Evolutionary conservation across 257 asterid species (phyloP).

Genomic region (Solanum gracilifrons): DNA sequence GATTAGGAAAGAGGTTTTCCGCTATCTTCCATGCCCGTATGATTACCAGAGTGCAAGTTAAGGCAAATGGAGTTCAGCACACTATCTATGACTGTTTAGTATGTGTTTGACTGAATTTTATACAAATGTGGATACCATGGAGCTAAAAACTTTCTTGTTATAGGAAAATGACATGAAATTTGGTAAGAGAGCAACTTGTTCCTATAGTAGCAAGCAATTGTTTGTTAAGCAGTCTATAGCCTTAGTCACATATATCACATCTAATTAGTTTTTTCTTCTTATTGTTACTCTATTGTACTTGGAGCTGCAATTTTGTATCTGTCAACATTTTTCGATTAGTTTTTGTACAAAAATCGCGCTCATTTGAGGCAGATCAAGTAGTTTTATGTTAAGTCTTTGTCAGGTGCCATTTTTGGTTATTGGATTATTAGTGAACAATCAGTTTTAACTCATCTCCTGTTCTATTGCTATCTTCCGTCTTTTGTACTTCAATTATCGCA

Average conservation of each 20-base stretch:
- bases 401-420: background rate
- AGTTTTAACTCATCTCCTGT: background rate
- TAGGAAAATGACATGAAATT: background rate
- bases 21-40: background rate
- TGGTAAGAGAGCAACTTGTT: background rate
- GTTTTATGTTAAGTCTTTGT: background rate
- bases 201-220: background rate
- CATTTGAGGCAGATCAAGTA: background rate
- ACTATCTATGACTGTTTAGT: background rate
- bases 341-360: background rate
- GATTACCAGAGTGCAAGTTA: background rate
- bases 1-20: background rate
- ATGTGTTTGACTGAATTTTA: background rate
- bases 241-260: background rate
- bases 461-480: too few species aligned
- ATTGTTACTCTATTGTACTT: background rate
- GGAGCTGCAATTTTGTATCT: background rate
- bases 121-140: background rate
- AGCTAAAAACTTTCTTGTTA: background rate
- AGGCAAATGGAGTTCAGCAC: background rate
- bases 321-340: background rate
- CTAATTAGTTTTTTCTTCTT: background rate
- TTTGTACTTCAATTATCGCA: background rate
- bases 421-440: background rate
- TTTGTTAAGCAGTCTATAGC: background rate